Percentiles rank a stretch among this genome's conserved stretches.
phyloP scores from a whole-genome alignment of 2,329 filamentous ascomycete species.

The Bipolaris sorokiniana region DNA sequence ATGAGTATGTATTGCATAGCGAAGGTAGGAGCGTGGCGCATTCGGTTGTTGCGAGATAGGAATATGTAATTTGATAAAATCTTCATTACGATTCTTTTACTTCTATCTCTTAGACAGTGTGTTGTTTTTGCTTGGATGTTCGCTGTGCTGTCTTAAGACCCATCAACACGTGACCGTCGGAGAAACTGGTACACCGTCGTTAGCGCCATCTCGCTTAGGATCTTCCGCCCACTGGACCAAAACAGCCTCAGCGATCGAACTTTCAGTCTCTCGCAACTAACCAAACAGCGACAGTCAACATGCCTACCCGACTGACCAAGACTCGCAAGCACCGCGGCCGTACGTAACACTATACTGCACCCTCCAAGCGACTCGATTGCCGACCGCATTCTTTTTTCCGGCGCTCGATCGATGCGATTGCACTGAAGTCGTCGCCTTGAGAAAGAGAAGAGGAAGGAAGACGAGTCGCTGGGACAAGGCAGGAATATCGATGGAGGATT shows the following conservation, averaged over 20 bases:
- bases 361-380: background rate
- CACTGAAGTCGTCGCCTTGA: background rate
- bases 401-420: background rate
- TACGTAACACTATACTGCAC: background rate
- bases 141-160: background rate
- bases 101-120: too few species aligned
- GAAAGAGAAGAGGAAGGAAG: background rate
- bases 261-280: conserved; percentile 32
- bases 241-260: conserved; percentile 7
- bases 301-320: conserved; percentile 43
- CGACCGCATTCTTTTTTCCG: background rate
- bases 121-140: background rate
- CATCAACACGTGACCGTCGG: conserved; percentile 7
- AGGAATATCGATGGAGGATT: too few species aligned
- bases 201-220: conserved; percentile 24
- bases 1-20: conserved; percentile 38
- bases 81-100: background rate
- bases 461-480: background rate
- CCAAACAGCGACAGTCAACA: conserved; percentile 36
- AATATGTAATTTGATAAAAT: conserved; percentile 12
- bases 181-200: conserved; percentile 9
- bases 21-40: conserved; percentile 16
- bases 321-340: conserved; percentile 73
- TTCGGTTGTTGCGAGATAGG: conserved; percentile 12
- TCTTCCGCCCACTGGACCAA: conserved; percentile 19